These are phyloP conservation scores for Cucurbita argyrosperma DNA, from an alignment of 306 rosid genomes.

Conservation along the genomic window DNA sequence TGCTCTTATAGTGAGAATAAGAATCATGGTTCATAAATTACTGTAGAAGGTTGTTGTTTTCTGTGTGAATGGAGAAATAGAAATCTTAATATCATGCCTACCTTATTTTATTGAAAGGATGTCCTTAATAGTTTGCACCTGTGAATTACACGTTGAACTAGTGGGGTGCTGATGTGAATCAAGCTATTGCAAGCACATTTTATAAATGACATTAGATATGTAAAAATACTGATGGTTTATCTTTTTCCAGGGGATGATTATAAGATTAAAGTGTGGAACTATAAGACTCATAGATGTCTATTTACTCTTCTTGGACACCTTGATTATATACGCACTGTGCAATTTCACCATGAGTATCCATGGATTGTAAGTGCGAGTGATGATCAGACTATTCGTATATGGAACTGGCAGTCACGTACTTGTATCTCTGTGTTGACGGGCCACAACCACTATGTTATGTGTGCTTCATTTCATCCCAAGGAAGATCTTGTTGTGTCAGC, in stretches of 20 bases:
- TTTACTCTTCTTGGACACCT: conserved; percentile 95
- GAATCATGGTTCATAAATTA: not conserved
- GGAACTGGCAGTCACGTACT: conserved; percentile 99
- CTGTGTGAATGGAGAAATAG: not conserved
- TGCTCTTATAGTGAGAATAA: not conserved
- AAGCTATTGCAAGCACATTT: not conserved
- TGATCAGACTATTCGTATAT: conserved; percentile 93
- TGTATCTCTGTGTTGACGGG: conserved; percentile 92
- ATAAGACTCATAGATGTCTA: conserved; percentile 89
- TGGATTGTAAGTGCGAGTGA: conserved; percentile 99
- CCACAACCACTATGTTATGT: conserved; percentile 95
- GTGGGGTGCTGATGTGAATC: not conserved
- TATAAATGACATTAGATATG: not conserved
- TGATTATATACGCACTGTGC: conserved; percentile 95
- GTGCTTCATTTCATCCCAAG: conserved; percentile 86
- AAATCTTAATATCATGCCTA: not conserved
- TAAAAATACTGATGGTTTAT: not conserved
- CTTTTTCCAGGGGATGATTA: conserved; percentile 78
- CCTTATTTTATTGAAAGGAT: not conserved
- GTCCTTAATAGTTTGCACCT: not conserved
- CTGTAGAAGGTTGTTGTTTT: not conserved
- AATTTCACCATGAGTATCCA: conserved; percentile 91
- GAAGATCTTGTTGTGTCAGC: conserved; percentile 95
- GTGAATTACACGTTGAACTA: not conserved
- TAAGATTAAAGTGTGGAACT: conserved; percentile 97